A percentile compares a stretch with the other conserved stretches of the same genome.
Evolutionary conservation across 768 basidiomycete genomes (phyloP).

Genomic region (Clathrus columnatus): DNA sequence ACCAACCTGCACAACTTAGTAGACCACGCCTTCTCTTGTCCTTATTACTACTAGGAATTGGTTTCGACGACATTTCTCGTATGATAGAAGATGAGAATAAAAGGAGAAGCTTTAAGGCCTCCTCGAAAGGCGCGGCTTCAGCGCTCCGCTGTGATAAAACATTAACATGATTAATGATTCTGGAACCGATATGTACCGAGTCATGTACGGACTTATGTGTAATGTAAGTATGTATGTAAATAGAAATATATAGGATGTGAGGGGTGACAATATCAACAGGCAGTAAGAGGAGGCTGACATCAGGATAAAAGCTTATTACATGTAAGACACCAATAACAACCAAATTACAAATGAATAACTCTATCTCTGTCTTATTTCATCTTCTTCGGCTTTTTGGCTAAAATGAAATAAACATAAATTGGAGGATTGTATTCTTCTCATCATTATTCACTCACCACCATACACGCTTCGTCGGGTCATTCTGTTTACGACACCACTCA

Average conservation of each 20-base stretch:
- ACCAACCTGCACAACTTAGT: background rate
- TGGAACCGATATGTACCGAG: background rate
- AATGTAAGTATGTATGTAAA: too few species aligned
- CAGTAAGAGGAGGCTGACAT: background rate
- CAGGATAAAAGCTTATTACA: too few species aligned
- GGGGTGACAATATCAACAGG: too few species aligned
- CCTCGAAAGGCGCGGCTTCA: background rate
- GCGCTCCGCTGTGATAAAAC: background rate
- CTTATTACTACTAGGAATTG: background rate
- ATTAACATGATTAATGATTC: too few species aligned
- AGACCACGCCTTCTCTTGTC: background rate
- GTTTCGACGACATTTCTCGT: background rate
- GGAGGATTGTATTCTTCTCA: background rate
- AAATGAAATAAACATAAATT: slow-evolving; percentile 10
- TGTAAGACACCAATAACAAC: too few species aligned
- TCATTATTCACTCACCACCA: slow-evolving; percentile 51
- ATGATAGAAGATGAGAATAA: background rate
- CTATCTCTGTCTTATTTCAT: slow-evolving; percentile 30
- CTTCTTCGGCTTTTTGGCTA: slow-evolving; percentile 82
- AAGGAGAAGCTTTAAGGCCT: background rate
- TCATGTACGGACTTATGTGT: too few species aligned
- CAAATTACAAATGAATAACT: background rate
- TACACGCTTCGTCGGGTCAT: slow-evolving; percentile 82
- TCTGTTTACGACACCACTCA: slow-evolving; percentile 82
- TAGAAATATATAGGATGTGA: too few species aligned